phyloP scores from a whole-genome alignment of 2,329 filamentous ascomycete species.

The Rhynchosporium agropyri region DNA sequence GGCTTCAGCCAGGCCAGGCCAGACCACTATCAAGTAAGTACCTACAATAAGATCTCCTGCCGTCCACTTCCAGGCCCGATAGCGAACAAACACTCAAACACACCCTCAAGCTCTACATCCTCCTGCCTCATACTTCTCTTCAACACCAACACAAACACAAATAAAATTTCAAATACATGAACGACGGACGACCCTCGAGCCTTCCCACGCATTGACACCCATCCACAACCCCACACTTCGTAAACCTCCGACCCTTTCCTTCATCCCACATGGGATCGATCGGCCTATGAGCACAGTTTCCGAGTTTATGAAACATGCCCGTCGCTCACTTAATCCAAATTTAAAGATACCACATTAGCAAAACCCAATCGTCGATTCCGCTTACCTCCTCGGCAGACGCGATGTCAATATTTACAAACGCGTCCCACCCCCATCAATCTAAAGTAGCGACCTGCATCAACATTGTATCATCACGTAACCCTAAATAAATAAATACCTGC shows the following conservation, averaged over 20 bases:
- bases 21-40: neutral
- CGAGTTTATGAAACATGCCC: slow-evolving; percentile 3
- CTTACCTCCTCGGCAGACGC: slow-evolving; percentile 21
- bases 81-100: neutral
- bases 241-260: neutral
- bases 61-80: too few species aligned
- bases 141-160: neutral
- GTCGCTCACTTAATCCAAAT: neutral
- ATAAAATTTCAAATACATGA: neutral
- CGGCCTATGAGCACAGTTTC: too few species aligned
- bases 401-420: slow-evolving; percentile 38
- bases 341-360: neutral
- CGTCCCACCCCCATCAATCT: slow-evolving; percentile 20
- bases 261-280: neutral
- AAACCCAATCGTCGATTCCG: neutral
- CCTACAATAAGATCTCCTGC: too few species aligned
- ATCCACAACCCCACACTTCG: slow-evolving; percentile 18
- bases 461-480: slow-evolving; percentile 23
- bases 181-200: neutral
- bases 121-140: slow-evolving; percentile 9
- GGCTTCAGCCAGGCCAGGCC: too few species aligned
- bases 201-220: slow-evolving; percentile 7
- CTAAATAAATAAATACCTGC: neutral
- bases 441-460: neutral
- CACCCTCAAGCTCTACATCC: slow-evolving; percentile 8